Percentiles rank a stretch among this genome's conserved stretches.
Conservation (phyloP, 305 asterid genomes). For the Solanum hybrid region DNA sequence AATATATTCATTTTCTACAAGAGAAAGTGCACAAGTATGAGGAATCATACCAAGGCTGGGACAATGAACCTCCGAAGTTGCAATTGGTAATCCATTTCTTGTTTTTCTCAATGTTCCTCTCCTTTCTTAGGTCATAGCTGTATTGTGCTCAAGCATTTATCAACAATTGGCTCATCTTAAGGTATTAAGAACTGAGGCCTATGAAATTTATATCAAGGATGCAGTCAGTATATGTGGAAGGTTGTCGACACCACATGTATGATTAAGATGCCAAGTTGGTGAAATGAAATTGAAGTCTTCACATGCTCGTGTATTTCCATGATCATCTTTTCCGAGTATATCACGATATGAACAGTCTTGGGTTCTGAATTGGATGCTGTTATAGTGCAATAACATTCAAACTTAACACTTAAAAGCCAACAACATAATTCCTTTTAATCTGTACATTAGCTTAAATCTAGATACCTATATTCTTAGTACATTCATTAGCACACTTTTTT, state of each 20-base stretch:
- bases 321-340: background rate
- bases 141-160: background rate
- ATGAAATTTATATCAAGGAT: background rate
- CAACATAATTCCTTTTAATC: background rate
- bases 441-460: background rate
- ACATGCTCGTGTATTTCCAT: background rate
- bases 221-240: background rate
- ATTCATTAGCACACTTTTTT: background rate
- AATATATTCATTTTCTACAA: conserved; percentile 86
- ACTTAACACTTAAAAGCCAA: background rate
- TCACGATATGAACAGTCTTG: background rate
- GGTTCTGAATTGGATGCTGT: background rate
- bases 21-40: conserved; percentile 75
- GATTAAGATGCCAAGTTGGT: background rate
- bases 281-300: background rate
- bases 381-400: background rate
- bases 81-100: conserved; percentile 43
- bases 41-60: conserved; percentile 65
- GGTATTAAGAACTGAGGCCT: background rate
- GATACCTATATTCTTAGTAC: background rate
- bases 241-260: background rate
- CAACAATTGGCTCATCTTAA: background rate
- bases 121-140: background rate
- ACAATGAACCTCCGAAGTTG: conserved; percentile 57
- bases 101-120: background rate